Base-by-base conservation (phyloP, 2,329 filamentous ascomycete species). In the Fusarium protoensiforme region DNA sequence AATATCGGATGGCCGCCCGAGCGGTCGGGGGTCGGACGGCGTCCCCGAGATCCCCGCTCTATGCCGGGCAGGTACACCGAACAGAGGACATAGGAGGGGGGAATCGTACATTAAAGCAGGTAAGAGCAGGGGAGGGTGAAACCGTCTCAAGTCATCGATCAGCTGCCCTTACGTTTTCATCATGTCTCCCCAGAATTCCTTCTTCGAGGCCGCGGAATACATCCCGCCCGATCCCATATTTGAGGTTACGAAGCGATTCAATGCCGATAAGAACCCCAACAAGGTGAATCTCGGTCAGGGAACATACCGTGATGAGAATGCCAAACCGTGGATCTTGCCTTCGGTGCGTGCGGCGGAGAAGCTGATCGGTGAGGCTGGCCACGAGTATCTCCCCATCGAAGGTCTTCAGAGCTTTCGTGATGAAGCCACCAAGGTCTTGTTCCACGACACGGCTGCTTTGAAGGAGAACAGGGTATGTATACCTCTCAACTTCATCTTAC, bases 221-320 rank as follows among this genome's bases (percentile, higher is more conserved):
- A 75, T 81, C 33, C 73, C 78, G 6, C 77, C 79, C 0, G 81
- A 83, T 63, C 68, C 74, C 36, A 80, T 81, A 20, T 84, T 83
- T 43, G 81, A 81, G 20, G 75, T 84, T 1, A 83, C 79, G 2
- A 78, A 76, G 51, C 65, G 74, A 0, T 85, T 78, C 64, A 68
- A 78, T 6, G 79, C 76, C 0, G 82, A 85, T 35, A 22, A 66
- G 2, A 43, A 64, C 8, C 73, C 78, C 0, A 78, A 76, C 2
- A 85, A 84, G 68, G 80, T 83, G 61, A 84, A 84, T 46, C 77
- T 85, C 7, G 82, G 82, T 1, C 78, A 79, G 29, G 83, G 83
- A 1, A 79, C 80, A 0, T 85, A 85, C 48, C 78, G 82, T 4
- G 82, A 85, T 64, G 83, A 80, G 24, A 75, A 81, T 27, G 82